Evolutionary conservation across 257 asterid genomes (phyloP), one percentile per base, ranked within the genome.

Genomic region (Solanum sitiens): DNA sequence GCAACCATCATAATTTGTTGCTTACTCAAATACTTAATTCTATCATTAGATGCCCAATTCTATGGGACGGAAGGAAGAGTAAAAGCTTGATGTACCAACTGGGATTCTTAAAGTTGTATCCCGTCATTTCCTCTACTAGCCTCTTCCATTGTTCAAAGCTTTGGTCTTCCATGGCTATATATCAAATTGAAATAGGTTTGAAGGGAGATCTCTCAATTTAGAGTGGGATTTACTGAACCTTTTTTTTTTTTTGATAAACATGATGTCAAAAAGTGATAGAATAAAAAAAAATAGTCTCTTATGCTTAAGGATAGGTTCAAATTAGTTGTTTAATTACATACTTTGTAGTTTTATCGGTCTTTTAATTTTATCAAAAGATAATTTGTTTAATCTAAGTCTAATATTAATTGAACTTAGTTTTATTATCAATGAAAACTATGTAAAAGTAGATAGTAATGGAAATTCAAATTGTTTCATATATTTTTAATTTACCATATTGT

Each of bases 11-110:
- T 35, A n/a, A 73, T 73, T 10, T 2, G 4, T 15, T 72, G 1
- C 83, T 75, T 20, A 74, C 98, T 95, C 0, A 90, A 20, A 44
- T 77, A 91, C 2, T 92, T 94, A 0, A 93, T 82, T 7, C 95
- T 89, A 56, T 91, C 92, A 1, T 88, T 87, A 0, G 93, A 91
- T 3, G 83, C 2, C 20, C 63, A 82, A 3, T 65, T 33, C 3
- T 79, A 86, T 2, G 68, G 5, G 32, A 75, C 87, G 0, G 95
- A 89, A 13, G 87, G 30, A 68, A 93, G 90, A 0, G 94, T 93
- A 47, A 94, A 90, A 0, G 94, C 95, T 68, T 89, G 89, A 14
- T 77, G 87, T 20, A 94, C 32, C 42, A 91, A 47, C 5, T 44
- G 21, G 89, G 61, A 67, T 91, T 88, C 0, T 65, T 68, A 70